Conservation (phyloP, 2,329 filamentous ascomycete genomes). For the Thelonectria olida region DNA sequence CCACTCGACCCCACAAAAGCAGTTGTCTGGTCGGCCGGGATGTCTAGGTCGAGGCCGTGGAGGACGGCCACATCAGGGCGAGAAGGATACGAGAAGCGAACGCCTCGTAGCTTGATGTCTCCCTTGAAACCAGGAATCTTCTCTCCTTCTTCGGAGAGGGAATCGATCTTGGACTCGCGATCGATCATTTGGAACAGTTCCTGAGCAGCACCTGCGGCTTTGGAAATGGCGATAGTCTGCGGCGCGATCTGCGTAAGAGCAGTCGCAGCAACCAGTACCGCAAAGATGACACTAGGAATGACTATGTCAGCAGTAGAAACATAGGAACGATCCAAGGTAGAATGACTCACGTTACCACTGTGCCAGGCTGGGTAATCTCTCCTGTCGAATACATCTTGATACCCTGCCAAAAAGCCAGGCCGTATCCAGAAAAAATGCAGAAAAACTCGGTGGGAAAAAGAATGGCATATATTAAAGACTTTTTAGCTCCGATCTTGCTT, state of each 20-base stretch:
- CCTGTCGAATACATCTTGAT: conserved; percentile 55
- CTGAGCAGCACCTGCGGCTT: conserved; percentile 56
- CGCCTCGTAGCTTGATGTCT: conserved; percentile 57
- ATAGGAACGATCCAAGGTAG: neutral
- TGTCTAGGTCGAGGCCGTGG: conserved; percentile 51
- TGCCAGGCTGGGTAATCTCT: conserved; percentile 55
- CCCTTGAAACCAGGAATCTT: conserved; percentile 45
- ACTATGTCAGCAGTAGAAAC: conserved; percentile 1
- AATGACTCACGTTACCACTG: conserved; percentile 54
- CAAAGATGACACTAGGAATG: conserved; percentile 53
- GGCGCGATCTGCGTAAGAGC: conserved; percentile 58
- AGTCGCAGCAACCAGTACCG: conserved; percentile 56
- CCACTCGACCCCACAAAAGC: conserved; percentile 68
- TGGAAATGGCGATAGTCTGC: conserved; percentile 55
- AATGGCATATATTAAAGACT: conserved; percentile 53
- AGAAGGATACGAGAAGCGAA: conserved; percentile 66
- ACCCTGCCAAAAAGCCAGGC: conserved; percentile 62
- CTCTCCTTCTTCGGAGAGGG: conserved; percentile 49
- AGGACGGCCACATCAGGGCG: conserved; percentile 60
- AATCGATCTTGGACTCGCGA: conserved; percentile 53
- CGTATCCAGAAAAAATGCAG: conserved; percentile 57
- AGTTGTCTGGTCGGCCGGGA: conserved; percentile 58
- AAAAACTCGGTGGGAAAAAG: conserved; percentile 58
- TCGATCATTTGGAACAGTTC: conserved; percentile 60
- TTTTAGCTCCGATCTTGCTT: conserved; percentile 50